Evolutionary conservation across 2,329 filamentous ascomycete species (phyloP).

Genomic region (Microsporum ferrugineum): DNA sequence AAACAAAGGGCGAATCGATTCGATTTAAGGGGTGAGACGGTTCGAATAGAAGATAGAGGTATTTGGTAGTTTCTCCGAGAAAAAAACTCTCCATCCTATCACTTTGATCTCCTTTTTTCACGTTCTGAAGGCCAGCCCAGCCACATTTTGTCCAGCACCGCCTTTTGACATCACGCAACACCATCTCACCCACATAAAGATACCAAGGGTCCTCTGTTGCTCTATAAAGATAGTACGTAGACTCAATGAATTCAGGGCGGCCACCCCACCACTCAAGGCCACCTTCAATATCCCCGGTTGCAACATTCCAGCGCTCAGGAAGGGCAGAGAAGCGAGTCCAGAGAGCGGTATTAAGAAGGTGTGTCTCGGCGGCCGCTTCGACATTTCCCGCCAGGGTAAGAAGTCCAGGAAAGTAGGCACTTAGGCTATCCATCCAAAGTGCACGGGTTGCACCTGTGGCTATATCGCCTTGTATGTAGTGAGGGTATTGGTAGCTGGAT

Average conservation of each 20-base stretch:
- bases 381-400: conserved; percentile 77
- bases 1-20: conserved; percentile 77
- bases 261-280: conserved; percentile 92
- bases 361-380: conserved; percentile 80
- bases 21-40: conserved; percentile 75
- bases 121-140: conserved; percentile 81
- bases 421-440: conserved; percentile 92
- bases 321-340: conserved; percentile 93
- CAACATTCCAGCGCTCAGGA: conserved; percentile 86
- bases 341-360: conserved; percentile 79
- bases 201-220: conserved; percentile 95
- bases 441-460: conserved; percentile 77
- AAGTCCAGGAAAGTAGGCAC: conserved; percentile 87
- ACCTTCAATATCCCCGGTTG: conserved; percentile 70
- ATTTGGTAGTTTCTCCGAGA: conserved; percentile 90
- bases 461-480: conserved; percentile 84
- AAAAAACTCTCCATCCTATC: conserved; percentile 99
- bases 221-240: conserved; percentile 88
- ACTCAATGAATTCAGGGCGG: conserved; percentile 92
- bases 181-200: conserved; percentile 91
- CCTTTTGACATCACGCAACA: conserved; percentile 71
- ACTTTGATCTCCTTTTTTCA: conserved; percentile 68
- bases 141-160: conserved; percentile 86
- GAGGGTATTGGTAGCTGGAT: conserved; percentile 64
- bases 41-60: conserved; percentile 85